A percentile compares a stretch with the other conserved stretches of the same genome.
These are phyloP conservation scores for Candida silvatica DNA, from an alignment of 805 yeast species.

Conservation along the genomic window DNA sequence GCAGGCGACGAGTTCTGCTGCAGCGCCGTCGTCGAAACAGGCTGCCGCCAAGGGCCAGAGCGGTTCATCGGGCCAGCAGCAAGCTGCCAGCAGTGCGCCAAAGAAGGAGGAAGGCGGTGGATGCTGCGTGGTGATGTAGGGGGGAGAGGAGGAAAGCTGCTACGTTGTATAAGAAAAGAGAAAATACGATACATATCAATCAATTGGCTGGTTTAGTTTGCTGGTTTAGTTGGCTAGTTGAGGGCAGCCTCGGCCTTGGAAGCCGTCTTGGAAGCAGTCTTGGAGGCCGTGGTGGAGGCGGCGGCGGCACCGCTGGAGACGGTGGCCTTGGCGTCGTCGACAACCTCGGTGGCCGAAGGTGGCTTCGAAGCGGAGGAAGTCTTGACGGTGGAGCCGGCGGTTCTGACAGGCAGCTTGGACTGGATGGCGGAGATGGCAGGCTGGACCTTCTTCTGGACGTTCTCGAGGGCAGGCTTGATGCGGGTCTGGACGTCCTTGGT, in stretches of 20 bases:
- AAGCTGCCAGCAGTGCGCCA: not conserved
- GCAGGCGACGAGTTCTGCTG: conserved; percentile 1
- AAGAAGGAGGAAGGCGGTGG: conserved; percentile 22
- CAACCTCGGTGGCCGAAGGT: conserved; percentile 4
- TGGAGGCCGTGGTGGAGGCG: conserved; percentile 1
- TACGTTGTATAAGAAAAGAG: not conserved
- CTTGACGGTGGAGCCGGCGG: conserved; percentile 59
- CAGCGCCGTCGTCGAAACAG: not conserved
- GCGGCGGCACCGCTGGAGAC: conserved; percentile 1
- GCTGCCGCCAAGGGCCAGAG: no score
- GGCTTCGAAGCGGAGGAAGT: conserved; percentile 2
- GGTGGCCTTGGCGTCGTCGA: conserved; percentile 2
- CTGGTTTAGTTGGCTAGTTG: no score
- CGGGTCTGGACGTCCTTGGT: conserved; percentile 29
- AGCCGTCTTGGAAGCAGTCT: conserved; percentile 3
- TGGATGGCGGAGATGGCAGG: conserved; percentile 57
- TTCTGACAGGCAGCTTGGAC: conserved; percentile 52
- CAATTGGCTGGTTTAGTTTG: no score
- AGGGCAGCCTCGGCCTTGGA: conserved; percentile 6
- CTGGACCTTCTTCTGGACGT: conserved; percentile 50
- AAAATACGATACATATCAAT: no score
- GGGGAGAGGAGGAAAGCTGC: not conserved
- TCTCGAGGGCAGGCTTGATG: conserved; percentile 50
- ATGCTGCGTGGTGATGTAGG: conserved; percentile 25
- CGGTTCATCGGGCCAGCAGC: not conserved